These are phyloP conservation scores for Cymodocea nodosa DNA, from an alignment of 116 monocot genomes.

Conservation along the genomic window DNA sequence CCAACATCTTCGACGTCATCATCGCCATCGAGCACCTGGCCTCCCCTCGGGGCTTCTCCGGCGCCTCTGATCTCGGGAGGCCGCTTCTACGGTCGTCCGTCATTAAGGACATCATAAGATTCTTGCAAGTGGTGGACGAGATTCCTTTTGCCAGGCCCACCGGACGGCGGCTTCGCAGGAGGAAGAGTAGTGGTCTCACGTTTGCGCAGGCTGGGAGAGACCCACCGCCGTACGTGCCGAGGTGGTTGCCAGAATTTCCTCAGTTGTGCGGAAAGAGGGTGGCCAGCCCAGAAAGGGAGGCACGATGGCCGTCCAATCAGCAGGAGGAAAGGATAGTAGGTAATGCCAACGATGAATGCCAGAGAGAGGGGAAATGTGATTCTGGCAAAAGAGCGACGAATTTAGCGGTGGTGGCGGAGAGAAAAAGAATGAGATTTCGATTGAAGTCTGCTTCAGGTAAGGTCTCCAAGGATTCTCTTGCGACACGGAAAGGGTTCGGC, in stretches of 20 bases:
- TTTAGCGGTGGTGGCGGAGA: too few species aligned
- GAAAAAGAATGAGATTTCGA: too few species aligned
- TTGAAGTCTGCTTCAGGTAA: too few species aligned
- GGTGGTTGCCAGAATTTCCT: constrained; percentile 78
- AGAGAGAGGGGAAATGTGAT: too few species aligned
- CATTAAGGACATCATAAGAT: constrained; percentile 34
- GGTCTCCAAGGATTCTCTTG: too few species aligned
- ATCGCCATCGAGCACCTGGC: constrained; percentile 39
- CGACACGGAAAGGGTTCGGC: too few species aligned
- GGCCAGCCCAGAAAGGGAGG: not conserved
- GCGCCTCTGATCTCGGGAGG: constrained; percentile 24
- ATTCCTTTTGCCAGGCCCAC: constrained; percentile 59
- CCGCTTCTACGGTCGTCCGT: constrained; percentile 28
- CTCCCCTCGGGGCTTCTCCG: constrained; percentile 33
- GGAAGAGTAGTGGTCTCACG: not conserved
- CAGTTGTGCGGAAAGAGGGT: constrained; percentile 2
- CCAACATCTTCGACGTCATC: constrained; percentile 48
- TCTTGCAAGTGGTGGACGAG: constrained; percentile 38
- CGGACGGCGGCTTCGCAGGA: not conserved
- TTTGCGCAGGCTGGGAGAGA: constrained; percentile 23
- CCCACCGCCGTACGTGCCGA: constrained; percentile 47
- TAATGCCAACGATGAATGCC: too few species aligned
- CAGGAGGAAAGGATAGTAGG: not conserved
- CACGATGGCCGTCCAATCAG: not conserved
- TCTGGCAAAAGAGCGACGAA: too few species aligned